Percentiles rank a stretch among this genome's conserved stretches.
Evolutionary conservation across 1,139 yeast genomes (phyloP).

Genomic region (Nadsonia starkeyi-henricii): DNA sequence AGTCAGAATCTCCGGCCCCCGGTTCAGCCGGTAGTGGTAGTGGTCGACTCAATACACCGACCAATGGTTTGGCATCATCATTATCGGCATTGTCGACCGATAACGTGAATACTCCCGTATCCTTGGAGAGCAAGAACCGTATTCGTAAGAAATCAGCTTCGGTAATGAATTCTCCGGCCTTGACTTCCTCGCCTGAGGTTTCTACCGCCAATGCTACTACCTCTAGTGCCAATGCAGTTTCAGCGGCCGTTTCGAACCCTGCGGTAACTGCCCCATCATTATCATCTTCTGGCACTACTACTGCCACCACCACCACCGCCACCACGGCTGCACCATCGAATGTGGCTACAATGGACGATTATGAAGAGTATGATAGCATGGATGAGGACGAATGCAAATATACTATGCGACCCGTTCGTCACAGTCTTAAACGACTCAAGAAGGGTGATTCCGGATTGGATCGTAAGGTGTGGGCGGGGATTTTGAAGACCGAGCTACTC

Average conservation of each 20-base stretch:
- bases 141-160: not conserved
- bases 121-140: not conserved
- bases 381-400: slow-evolving; percentile 61
- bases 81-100: too few species aligned
- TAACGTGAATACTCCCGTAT: not conserved
- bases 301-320: not conserved
- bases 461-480: slow-evolving; percentile 70
- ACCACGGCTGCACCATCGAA: not conserved
- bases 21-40: not conserved
- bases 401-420: slow-evolving; percentile 56
- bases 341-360: slow-evolving; percentile 24
- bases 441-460: slow-evolving; percentile 73
- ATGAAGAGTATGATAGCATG: slow-evolving; percentile 64
- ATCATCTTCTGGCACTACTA: slow-evolving; percentile 11
- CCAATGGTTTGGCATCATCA: too few species aligned
- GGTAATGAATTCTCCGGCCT: too few species aligned
- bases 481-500: slow-evolving; percentile 58
- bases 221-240: too few species aligned
- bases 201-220: too few species aligned
- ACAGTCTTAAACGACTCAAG: slow-evolving; percentile 59
- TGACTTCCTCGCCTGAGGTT: not conserved
- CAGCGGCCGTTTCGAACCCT: too few species aligned
- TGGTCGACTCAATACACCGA: slow-evolving; percentile 11
- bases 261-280: too few species aligned
- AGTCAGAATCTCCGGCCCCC: slow-evolving; percentile 8